phyloP scores from a whole-genome alignment of 495 filamentous ascomycete genomes.

The Platismatia glauca region DNA sequence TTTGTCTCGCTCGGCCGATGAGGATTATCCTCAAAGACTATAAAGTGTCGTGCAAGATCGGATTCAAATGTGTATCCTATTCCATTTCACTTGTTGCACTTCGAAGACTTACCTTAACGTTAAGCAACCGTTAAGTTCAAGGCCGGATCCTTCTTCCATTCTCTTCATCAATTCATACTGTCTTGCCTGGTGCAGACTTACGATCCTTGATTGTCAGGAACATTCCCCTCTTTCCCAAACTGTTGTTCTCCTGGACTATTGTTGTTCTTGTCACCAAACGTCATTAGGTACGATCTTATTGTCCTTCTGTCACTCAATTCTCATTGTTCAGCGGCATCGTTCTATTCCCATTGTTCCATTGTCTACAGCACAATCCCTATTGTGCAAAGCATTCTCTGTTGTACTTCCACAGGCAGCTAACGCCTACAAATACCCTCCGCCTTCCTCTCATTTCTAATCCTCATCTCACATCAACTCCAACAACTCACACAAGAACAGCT shows the following conservation, averaged over 20 bases:
- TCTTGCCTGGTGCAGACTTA: background rate
- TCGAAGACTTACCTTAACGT: no score
- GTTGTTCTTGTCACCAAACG: background rate
- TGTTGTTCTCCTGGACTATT: background rate
- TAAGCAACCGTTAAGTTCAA: no score
- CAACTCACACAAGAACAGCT: background rate
- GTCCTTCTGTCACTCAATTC: background rate
- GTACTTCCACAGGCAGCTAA: background rate
- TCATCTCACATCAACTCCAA: background rate
- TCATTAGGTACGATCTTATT: background rate
- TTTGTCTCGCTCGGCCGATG: background rate
- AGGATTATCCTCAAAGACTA: background rate
- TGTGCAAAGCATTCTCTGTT: background rate
- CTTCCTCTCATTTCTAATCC: background rate
- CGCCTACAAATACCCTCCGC: background rate
- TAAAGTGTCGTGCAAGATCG: background rate
- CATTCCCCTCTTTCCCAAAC: background rate
- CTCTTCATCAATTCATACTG: background rate
- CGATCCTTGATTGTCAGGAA: background rate
- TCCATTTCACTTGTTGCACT: no score
- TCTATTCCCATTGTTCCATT: background rate
- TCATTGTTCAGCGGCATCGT: background rate
- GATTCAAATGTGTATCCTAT: background rate
- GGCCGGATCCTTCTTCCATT: background rate
- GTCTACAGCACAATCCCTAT: background rate